Evolutionary conservation across 192 early-diverging fungal species (phyloP), one percentile per base, ranked within the genome.

Genomic region (Coemansia sp.): DNA sequence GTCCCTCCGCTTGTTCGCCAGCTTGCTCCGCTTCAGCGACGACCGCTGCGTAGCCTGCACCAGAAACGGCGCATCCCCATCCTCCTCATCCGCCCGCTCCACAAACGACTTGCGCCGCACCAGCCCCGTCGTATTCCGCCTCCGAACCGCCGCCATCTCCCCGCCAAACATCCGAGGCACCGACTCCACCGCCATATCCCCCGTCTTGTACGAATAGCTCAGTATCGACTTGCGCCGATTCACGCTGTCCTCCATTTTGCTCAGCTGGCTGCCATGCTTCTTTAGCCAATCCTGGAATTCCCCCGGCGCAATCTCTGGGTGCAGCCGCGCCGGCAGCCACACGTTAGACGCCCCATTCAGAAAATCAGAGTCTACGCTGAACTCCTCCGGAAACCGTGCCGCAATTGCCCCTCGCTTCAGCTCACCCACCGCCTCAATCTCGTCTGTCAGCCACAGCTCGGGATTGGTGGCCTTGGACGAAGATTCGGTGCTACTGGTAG

Each of bases 301-400:
- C 21, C 73, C 75, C 2, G 84, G 84, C 10, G 84, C 84, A 53
- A 85, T 79, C 66, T 85, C 84, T 1, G 84, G 84, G 26, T 85
- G 84, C 55, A 84, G 56, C 36, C 79, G 69, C n/a, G 84, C 84
- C n/a, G 84, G 84, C 11, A 85, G 69, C 84, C 84, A 85, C 21
- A 85, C 75, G 37, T 83, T 76, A 14, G 76, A 63, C 34, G 68
- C 72, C 10, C 69, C 71, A 50, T 70, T 72, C 4, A 82, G 70
- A 55, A 81, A 65, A 62, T 75, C 73, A 1, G 79, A 76, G 39
- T 82, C 79, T 0, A 82, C 64, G 39, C 64, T 82, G 62, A 82
- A 82, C 52, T 85, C 80, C 16, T 85, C 81, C 0, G 83, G 84
- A 58, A 85, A 85, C 47, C 63, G 79, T 9, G 84, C 84, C 2